These are phyloP conservation scores for Butyriboletus loyo DNA, from an alignment of 768 basidiomycete genomes.

Conservation along the genomic window DNA sequence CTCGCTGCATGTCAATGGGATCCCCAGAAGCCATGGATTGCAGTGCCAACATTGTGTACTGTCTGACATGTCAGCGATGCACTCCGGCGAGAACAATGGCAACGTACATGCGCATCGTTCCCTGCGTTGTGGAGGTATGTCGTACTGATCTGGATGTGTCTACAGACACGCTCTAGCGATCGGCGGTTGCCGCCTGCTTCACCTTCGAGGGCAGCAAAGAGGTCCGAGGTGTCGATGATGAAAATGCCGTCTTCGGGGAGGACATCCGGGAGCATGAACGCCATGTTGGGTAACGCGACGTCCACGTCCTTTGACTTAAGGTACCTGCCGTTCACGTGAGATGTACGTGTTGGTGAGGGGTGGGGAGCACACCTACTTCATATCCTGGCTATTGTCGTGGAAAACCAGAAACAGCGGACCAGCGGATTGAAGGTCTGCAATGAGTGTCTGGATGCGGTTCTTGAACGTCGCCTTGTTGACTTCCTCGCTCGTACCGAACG, in stretches of 20 bases:
- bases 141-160: constrained; percentile 56
- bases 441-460: constrained; percentile 44
- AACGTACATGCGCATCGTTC: constrained; percentile 76
- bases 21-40: constrained; percentile 72
- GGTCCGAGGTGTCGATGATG: constrained; percentile 68
- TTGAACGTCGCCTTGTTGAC: constrained; percentile 53
- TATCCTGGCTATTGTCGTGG: constrained; percentile 74
- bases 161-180: constrained; percentile 59
- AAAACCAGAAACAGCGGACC: constrained; percentile 78
- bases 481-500: constrained; percentile 60
- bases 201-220: constrained; percentile 75
- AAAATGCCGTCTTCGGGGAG: constrained; percentile 53
- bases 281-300: constrained; percentile 50
- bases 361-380: constrained; percentile 48
- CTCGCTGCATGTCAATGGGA: constrained; percentile 71
- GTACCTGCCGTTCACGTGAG: constrained; percentile 38
- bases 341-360: not conserved
- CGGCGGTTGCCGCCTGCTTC: constrained; percentile 49
- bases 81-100: not conserved
- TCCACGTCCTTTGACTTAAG: constrained; percentile 50
- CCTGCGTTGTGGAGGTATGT: constrained; percentile 77
- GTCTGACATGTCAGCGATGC: not conserved
- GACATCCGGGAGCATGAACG: constrained; percentile 55
- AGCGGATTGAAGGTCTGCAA: constrained; percentile 36
- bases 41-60: constrained; percentile 72